Evolutionary conservation across 1,284 basidiomycete species (phyloP), one percentile per base, ranked within the genome.

Genomic region (Trichosporon sp.): DNA sequence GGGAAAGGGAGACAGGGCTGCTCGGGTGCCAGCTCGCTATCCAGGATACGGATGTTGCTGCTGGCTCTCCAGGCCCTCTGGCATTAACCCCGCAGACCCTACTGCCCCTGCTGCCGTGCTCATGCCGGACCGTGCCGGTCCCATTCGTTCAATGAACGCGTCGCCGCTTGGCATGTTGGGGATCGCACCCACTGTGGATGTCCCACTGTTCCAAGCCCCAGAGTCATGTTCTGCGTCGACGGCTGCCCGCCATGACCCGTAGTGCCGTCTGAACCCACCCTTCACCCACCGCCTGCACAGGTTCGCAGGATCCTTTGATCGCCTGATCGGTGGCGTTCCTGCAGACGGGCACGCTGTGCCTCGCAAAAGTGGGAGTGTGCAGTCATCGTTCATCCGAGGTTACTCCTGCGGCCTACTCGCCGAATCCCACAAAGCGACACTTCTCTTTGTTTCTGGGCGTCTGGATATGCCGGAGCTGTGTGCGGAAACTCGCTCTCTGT

Each of bases 281-380:
- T 46, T 46, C 38, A 48, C 19, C 16, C 46, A 48, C 46, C 14
- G 19, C 11, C 19, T 54, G 19, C 51, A 54, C 51, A 54, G 51
- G 51, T 19, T 54, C 8, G 26, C 51, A 54, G 51, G 19, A 26
- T 54, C 51, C 51, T 54, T 19, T 54, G 51, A 54, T 54, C 51
- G 51, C 21, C 51, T 54, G 51, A 54, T 54, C 51, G 51, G 51
- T 54, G 51, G 51, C 51, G 51, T 54, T 54, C 51, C 51, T 54
- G 21, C 51, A 54, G 43, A 46, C 43, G 43, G 43, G 43, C 16
- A 26, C 26, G n/a, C 19, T 21, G 51, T 54, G 51, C 51, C 51
- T 54, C n/a, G 19, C 51, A 10, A 54, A 26, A 40, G 21, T 19
- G 8, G 16, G 51, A 54, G 51, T 54, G 51, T 54, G 51, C 51